Evolutionary conservation across 495 filamentous ascomycete genomes (phyloP).

Genomic region (Tuber aestivum): DNA sequence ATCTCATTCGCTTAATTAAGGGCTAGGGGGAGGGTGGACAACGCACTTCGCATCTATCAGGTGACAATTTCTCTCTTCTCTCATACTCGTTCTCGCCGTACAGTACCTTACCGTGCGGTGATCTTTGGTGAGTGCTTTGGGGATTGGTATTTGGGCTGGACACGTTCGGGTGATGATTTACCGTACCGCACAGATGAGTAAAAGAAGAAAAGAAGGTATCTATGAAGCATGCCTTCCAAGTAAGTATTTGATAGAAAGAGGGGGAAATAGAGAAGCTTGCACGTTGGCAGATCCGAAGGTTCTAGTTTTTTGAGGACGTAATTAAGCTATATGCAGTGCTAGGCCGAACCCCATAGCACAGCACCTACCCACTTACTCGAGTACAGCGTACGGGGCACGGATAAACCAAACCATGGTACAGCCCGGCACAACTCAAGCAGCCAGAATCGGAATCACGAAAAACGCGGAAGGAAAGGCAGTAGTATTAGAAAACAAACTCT

Average conservation of each 20-base stretch:
- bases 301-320: neutral
- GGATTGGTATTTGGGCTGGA: neutral
- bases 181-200: neutral
- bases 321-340: slow-evolving; percentile 5
- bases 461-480: neutral
- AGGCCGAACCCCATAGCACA: neutral
- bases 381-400: neutral
- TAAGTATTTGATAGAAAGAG: neutral
- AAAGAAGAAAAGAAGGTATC: neutral
- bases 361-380: neutral
- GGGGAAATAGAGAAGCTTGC: neutral
- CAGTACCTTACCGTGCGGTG: neutral
- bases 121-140: neutral
- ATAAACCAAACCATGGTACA: slow-evolving; percentile 1
- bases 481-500: neutral
- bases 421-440: neutral
- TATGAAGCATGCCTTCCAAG: neutral
- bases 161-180: neutral
- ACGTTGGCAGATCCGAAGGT: slow-evolving; percentile 2
- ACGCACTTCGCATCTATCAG: neutral
- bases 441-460: neutral
- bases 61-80: neutral
- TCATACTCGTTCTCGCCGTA: neutral
- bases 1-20: neutral
- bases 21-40: neutral